These are phyloP conservation scores for Eleusine coracana DNA, from an alignment of 176 grass and related monocot genomes.

Conservation along the genomic window DNA sequence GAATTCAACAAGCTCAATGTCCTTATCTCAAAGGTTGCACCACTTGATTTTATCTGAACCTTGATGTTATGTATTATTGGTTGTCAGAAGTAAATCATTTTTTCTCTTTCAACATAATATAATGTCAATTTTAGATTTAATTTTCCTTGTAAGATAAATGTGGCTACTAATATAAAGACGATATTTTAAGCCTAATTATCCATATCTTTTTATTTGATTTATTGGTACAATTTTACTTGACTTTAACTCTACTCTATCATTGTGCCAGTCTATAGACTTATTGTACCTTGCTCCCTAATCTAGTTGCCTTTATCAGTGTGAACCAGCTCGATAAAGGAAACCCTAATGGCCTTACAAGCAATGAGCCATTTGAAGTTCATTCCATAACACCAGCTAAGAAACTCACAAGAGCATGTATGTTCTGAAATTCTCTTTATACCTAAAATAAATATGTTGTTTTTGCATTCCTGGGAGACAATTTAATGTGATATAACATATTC, in stretches of 20 bases:
- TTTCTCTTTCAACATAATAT: background rate
- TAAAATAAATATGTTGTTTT: background rate
- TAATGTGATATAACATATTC: background rate
- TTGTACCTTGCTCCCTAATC: conserved; percentile 1
- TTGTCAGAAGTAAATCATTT: background rate
- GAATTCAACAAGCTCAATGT: conserved; percentile 12
- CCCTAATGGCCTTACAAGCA: conserved; percentile 33
- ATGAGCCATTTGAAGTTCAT: conserved; percentile 46
- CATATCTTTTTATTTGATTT: background rate
- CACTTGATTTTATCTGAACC: background rate
- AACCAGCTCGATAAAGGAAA: conserved; percentile 44
- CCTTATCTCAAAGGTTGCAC: conserved; percentile 27
- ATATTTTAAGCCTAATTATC: no score
- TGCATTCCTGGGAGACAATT: background rate
- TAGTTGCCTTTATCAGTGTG: conserved; percentile 41
- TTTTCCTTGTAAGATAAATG: background rate
- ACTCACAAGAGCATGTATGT: conserved; percentile 50
- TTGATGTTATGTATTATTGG: background rate
- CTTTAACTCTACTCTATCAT: background rate
- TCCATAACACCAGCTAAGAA: conserved; percentile 32
- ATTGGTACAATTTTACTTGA: background rate
- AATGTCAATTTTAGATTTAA: background rate
- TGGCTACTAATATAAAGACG: background rate
- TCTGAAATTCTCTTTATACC: conserved; percentile 18
- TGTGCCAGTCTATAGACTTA: background rate